phyloP scores from a whole-genome alignment of 1,284 basidiomycete species.

The Schizophyllum amplum region DNA sequence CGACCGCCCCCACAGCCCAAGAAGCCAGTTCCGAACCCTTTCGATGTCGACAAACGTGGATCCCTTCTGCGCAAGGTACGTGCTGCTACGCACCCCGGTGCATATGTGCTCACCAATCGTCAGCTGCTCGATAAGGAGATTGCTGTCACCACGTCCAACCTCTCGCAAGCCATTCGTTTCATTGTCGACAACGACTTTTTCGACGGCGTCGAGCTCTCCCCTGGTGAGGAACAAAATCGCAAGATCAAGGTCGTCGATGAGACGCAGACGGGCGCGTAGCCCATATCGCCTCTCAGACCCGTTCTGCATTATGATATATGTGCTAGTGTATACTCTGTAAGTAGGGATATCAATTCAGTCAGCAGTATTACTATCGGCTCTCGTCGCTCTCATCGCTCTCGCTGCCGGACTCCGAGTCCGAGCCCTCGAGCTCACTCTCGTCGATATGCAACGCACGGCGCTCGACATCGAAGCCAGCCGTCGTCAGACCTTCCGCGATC shows the following conservation, averaged over 20 bases:
- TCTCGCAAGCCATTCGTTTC: constrained; percentile 91
- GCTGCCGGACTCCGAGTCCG: constrained; percentile 20
- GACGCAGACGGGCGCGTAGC: too few species aligned
- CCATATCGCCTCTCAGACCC: too few species aligned
- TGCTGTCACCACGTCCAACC: constrained; percentile 82
- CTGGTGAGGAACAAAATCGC: constrained; percentile 68
- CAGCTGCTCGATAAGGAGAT: constrained; percentile 87
- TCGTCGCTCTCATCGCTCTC: constrained; percentile 28
- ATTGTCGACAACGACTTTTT: constrained; percentile 91
- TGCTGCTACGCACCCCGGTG: constrained; percentile 5
- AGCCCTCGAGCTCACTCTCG: constrained; percentile 37
- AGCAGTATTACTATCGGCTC: constrained; percentile 25
- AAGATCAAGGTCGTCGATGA: constrained; percentile 17
- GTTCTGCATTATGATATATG: constrained; percentile 2
- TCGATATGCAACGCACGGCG: constrained; percentile 64
- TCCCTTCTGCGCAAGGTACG: constrained; percentile 72
- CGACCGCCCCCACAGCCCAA: constrained; percentile 10
- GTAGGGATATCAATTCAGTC: constrained; percentile 13
- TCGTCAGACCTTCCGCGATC: constrained; percentile 57
- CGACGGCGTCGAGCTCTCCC: constrained; percentile 70
- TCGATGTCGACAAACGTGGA: constrained; percentile 53
- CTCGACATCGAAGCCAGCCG: constrained; percentile 75
- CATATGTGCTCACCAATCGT: background rate
- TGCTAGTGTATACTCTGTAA: constrained; percentile 12
- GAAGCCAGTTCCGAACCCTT: constrained; percentile 37